phyloP scores from a whole-genome alignment of 305 asterid genomes.

The Solanum chacoense region DNA sequence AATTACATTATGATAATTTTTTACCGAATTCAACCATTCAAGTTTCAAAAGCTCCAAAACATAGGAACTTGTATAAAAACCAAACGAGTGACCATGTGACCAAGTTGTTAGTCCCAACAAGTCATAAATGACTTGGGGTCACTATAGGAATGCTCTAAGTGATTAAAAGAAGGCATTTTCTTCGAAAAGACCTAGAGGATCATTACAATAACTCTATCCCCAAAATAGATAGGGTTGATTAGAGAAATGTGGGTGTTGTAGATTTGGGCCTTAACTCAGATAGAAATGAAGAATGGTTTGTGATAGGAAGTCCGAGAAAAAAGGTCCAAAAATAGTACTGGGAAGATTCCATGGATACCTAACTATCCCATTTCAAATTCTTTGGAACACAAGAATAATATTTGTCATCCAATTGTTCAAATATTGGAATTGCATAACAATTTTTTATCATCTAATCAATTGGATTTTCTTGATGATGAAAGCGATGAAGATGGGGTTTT shows the following conservation, averaged over 20 bases:
- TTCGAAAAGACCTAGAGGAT: background rate
- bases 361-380: background rate
- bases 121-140: background rate
- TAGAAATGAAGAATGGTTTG: background rate
- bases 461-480: background rate
- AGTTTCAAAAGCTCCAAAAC: background rate
- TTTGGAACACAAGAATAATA: background rate
- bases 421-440: background rate
- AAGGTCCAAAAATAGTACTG: background rate
- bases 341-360: background rate
- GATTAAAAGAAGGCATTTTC: background rate
- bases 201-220: background rate
- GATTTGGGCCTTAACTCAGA: background rate
- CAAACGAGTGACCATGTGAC: background rate
- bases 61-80: background rate
- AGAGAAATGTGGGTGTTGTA: background rate
- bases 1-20: background rate
- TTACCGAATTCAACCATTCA: background rate
- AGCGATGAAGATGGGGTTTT: background rate
- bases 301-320: background rate
- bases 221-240: background rate
- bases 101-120: background rate
- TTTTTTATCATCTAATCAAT: no score
- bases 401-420: background rate
- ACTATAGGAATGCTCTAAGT: background rate